These are phyloP conservation scores for Ensete ventricosum DNA, from an alignment of 176 grass and related monocot species.

Conservation along the genomic window DNA sequence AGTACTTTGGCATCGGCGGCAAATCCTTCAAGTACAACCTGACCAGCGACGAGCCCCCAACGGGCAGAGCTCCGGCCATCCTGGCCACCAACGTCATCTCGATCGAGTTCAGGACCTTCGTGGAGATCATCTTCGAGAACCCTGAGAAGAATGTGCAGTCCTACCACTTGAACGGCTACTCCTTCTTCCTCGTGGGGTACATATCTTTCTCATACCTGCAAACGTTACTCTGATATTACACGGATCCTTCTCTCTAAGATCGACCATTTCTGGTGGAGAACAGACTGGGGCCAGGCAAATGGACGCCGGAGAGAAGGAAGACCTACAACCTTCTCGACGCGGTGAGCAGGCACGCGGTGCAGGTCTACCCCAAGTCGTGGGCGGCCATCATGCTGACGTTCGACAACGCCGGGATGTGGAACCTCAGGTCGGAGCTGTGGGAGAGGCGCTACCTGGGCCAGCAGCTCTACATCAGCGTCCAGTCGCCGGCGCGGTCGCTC, in stretches of 20 bases:
- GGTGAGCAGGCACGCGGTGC: constrained; percentile 6
- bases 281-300: constrained; percentile 1
- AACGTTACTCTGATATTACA: no score
- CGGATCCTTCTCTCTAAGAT: no score
- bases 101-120: not conserved
- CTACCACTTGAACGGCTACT: not conserved
- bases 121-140: constrained; percentile 7
- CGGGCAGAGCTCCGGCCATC: not conserved
- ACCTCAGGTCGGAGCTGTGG: constrained; percentile 3
- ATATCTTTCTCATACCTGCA: no score
- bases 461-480: constrained; percentile 3
- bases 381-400: constrained; percentile 1
- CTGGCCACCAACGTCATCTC: not conserved
- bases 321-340: not conserved
- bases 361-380: not conserved
- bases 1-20: constrained; percentile 22
- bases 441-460: constrained; percentile 2
- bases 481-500: not conserved
- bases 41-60: not conserved
- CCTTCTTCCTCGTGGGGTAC: constrained; percentile 2
- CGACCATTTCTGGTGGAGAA: not conserved
- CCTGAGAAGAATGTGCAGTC: not conserved
- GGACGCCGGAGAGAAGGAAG: not conserved
- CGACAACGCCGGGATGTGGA: constrained; percentile 11
- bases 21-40: constrained; percentile 4